These are phyloP conservation scores for Helminthosporium solani DNA, from an alignment of 2,329 filamentous ascomycete genomes.

Conservation along the genomic window DNA sequence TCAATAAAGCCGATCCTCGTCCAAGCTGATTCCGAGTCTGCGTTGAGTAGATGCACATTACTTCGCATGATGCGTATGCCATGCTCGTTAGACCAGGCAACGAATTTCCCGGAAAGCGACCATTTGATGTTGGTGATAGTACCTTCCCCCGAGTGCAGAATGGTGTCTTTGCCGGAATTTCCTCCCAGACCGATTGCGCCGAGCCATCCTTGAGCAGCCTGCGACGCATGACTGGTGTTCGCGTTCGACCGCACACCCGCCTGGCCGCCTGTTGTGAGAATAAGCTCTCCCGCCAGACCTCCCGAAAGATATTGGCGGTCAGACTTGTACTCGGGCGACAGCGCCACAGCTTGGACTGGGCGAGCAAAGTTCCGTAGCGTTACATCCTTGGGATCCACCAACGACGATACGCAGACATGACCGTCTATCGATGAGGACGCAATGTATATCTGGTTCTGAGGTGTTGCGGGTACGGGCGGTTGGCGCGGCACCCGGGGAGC, in stretches of 20 bases:
- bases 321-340: constrained; percentile 93
- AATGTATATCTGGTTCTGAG: constrained; percentile 89
- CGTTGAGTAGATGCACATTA: constrained; percentile 74
- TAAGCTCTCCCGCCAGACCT: constrained; percentile 80
- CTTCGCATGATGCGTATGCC: constrained; percentile 98
- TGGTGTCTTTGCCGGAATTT: constrained; percentile 78
- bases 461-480: constrained; percentile 64
- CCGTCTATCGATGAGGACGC: constrained; percentile 94
- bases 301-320: constrained; percentile 90
- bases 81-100: constrained; percentile 94
- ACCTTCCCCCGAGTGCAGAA: constrained; percentile 90
- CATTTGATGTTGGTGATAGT: constrained; percentile 90
- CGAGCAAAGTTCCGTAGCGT: constrained; percentile 89
- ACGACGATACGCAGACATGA: constrained; percentile 86
- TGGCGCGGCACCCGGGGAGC: constrained; percentile 58
- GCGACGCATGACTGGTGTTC: constrained; percentile 82
- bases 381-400: constrained; percentile 86
- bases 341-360: constrained; percentile 84
- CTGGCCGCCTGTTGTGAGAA: constrained; percentile 80
- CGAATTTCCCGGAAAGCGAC: constrained; percentile 88
- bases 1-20: constrained; percentile 91
- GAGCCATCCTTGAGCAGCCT: constrained; percentile 85
- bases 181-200: constrained; percentile 79
- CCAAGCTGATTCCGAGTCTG: constrained; percentile 83
- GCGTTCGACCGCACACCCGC: constrained; percentile 78